phyloP scores from a whole-genome alignment of 1,284 basidiomycete genomes.

The Trichosporon ovoides region DNA sequence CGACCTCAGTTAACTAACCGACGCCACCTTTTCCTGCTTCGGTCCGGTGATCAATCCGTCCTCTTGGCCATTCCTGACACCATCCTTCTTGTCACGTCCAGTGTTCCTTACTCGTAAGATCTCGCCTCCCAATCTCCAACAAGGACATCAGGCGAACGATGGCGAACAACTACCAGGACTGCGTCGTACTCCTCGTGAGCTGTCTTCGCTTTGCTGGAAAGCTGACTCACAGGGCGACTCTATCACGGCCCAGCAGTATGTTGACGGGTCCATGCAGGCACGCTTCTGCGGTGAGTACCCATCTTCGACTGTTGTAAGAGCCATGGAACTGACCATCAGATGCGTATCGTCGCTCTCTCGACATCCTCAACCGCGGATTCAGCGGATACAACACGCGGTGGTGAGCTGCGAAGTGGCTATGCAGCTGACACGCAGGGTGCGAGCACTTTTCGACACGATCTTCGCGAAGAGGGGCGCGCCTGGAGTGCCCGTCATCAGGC shows the following conservation, averaged over 20 bases:
- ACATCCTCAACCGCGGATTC: constrained; percentile 38
- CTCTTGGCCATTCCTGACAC: too few relatives aligned
- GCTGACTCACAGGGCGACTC: constrained; percentile 25
- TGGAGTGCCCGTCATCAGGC: constrained; percentile 20
- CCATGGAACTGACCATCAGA: constrained; percentile 15
- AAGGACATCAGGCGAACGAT: constrained; percentile 10
- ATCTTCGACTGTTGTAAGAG: not conserved
- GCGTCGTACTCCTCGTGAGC: constrained; percentile 27
- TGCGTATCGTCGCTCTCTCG: constrained; percentile 32
- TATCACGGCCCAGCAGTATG: constrained; percentile 25
- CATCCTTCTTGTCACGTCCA: too few relatives aligned
- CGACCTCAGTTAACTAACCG: too few relatives aligned
- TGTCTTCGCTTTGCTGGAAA: not conserved
- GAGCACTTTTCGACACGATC: constrained; percentile 25
- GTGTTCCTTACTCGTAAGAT: too few relatives aligned
- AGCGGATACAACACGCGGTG: constrained; percentile 35
- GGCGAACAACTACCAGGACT: constrained; percentile 30
- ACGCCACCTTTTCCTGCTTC: too few relatives aligned
- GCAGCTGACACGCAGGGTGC: constrained; percentile 6
- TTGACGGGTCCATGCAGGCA: constrained; percentile 16
- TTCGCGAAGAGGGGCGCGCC: constrained; percentile 32
- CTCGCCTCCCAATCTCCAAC: too few relatives aligned
- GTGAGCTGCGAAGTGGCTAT: constrained; percentile 16
- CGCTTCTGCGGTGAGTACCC: constrained; percentile 19
- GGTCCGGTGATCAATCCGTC: too few relatives aligned